Percentiles rank a stretch among this genome's conserved stretches.
These are phyloP conservation scores for Trichoderma harzianum DNA, from an alignment of 2,329 filamentous ascomycete genomes.

Conservation along the genomic window DNA sequence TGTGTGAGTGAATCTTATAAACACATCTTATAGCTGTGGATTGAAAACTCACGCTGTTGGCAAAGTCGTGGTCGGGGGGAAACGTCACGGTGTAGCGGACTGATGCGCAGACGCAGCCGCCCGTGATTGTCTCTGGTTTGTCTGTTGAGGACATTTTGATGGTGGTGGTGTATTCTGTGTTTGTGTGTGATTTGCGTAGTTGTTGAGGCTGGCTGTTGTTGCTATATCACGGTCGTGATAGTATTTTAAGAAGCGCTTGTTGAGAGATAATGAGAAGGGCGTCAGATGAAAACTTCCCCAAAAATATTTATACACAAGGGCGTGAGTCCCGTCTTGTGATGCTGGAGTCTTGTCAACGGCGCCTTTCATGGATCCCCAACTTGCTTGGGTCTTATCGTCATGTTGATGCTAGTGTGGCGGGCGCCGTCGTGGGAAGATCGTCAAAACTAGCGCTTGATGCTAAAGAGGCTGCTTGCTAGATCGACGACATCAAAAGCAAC, in stretches of 20 bases:
- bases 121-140: conserved; percentile 40
- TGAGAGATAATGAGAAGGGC: not conserved
- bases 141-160: conserved; percentile 22
- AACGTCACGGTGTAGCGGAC: conserved; percentile 49
- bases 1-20: not conserved
- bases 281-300: not conserved
- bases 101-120: conserved; percentile 50
- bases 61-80: conserved; percentile 43
- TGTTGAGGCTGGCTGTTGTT: not conserved
- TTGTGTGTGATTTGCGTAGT: not conserved
- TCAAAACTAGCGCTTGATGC: not conserved
- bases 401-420: not conserved
- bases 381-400: not conserved
- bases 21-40: not conserved
- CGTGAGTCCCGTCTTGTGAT: not conserved
- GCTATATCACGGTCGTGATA: not conserved
- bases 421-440: not conserved
- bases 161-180: not conserved
- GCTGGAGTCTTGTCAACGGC: conserved; percentile 11
- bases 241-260: not conserved
- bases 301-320: not conserved
- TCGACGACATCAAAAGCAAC: not conserved
- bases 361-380: conserved; percentile 9
- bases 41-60: conserved; percentile 29
- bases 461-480: not conserved